phyloP scores from a whole-genome alignment of 2,329 filamentous ascomycete genomes.

The Colletotrichum sp. region DNA sequence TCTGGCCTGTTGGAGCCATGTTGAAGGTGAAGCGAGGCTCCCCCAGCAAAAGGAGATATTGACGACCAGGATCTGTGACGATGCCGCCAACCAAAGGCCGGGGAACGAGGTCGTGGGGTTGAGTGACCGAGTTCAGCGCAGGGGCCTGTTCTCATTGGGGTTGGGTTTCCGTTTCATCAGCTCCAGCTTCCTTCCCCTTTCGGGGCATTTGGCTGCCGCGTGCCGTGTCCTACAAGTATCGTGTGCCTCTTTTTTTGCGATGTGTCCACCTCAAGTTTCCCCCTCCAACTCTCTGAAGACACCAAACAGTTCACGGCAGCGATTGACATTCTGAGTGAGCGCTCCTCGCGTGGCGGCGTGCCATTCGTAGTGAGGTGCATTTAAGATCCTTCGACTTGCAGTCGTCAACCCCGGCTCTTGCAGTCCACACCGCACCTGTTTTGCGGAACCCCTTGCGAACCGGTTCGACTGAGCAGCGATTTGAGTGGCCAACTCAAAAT shows the following conservation, averaged over 20 bases:
- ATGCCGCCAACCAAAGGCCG: constrained; percentile 6
- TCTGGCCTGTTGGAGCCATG: neutral
- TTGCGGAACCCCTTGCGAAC: constrained; percentile 9
- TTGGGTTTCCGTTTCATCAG: constrained; percentile 10
- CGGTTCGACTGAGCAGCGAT: neutral
- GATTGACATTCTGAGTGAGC: neutral
- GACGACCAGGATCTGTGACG: neutral
- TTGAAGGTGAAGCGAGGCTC: neutral
- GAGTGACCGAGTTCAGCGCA: neutral
- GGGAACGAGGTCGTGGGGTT: neutral
- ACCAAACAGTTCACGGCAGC: neutral
- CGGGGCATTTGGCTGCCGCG: neutral
- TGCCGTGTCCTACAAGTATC: neutral
- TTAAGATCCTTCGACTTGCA: neutral
- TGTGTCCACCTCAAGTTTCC: neutral
- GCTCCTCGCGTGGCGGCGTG: neutral
- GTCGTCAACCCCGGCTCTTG: neutral
- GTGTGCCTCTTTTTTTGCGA: neutral
- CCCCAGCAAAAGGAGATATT: neutral
- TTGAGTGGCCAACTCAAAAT: constrained; percentile 1
- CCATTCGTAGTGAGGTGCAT: neutral
- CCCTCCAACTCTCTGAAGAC: too few species aligned
- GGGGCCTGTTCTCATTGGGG: constrained; percentile 2
- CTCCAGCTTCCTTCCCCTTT: neutral
- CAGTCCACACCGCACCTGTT: constrained; percentile 13